A percentile compares a stretch with the other conserved stretches of the same genome.
phyloP scores from a whole-genome alignment of 345 rosid genomes.

The Erysimum cheiranthoides region DNA sequence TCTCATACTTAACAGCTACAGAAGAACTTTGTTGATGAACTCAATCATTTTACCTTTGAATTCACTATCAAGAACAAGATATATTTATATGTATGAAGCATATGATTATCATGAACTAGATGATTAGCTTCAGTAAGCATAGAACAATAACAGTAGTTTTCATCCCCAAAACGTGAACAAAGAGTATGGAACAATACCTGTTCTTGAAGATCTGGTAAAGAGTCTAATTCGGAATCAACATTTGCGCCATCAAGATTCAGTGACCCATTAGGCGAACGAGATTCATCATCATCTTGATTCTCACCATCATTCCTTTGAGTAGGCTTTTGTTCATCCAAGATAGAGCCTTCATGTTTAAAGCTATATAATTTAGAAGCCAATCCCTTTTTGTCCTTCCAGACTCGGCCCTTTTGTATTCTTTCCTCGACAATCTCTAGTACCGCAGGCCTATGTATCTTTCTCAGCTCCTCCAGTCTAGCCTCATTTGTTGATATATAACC shows the following conservation, averaged over 20 bases:
- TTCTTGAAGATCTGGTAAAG: slow-evolving; percentile 83
- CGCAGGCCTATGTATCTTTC: slow-evolving; percentile 78
- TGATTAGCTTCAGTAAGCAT: neutral
- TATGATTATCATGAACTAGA: slow-evolving; percentile 24
- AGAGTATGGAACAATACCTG: slow-evolving; percentile 58
- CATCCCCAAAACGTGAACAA: neutral
- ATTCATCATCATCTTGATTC: slow-evolving; percentile 42
- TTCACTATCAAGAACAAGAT: neutral
- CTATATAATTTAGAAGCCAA: slow-evolving; percentile 82
- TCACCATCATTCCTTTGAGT: slow-evolving; percentile 45
- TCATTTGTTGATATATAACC: slow-evolving; percentile 80
- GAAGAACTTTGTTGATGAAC: slow-evolving; percentile 14
- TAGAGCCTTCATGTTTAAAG: slow-evolving; percentile 68
- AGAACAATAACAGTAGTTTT: neutral
- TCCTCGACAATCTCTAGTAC: slow-evolving; percentile 66
- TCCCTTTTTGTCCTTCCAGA: slow-evolving; percentile 87
- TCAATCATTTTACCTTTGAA: slow-evolving; percentile 23
- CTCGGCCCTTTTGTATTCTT: slow-evolving; percentile 61
- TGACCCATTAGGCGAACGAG: slow-evolving; percentile 44
- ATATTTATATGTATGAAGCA: slow-evolving; percentile 1
- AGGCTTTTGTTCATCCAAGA: slow-evolving; percentile 49
- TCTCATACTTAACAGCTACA: slow-evolving; percentile 13
- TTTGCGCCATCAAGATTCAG: slow-evolving; percentile 53
- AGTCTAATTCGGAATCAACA: slow-evolving; percentile 58
- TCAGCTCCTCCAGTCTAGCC: slow-evolving; percentile 70